These are phyloP conservation scores for Celoporthe dispersa DNA, from an alignment of 2,329 filamentous ascomycete genomes.

Conservation along the genomic window DNA sequence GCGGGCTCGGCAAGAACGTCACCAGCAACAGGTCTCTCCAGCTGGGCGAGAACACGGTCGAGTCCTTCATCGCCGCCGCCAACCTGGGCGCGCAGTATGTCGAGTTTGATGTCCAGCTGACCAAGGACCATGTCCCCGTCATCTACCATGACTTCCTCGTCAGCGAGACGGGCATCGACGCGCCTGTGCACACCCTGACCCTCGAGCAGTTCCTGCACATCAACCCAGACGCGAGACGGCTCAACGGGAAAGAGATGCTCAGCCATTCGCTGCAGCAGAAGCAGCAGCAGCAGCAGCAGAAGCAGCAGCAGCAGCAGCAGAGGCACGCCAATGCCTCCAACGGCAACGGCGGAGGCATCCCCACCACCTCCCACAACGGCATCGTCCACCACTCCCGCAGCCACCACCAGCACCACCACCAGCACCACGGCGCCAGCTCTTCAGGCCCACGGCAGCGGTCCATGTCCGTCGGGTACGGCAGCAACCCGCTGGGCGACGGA, in stretches of 20 bases:
- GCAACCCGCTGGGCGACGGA: conserved; percentile 35
- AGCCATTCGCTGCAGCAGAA: conserved; percentile 39
- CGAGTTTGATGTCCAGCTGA: conserved; percentile 89
- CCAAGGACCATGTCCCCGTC: conserved; percentile 97
- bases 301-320: not conserved
- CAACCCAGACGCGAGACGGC: conserved; percentile 61
- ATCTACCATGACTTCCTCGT: conserved; percentile 99
- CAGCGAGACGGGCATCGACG: conserved; percentile 96
- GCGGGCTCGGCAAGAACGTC: conserved; percentile 88
- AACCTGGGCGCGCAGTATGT: conserved; percentile 83
- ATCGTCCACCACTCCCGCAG: not conserved
- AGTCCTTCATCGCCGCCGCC: conserved; percentile 93
- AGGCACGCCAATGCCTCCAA: not conserved
- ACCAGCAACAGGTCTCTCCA: conserved; percentile 84
- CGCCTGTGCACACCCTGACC: conserved; percentile 92
- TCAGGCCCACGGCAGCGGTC: conserved; percentile 50
- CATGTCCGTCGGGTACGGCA: conserved; percentile 58
- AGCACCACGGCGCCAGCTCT: not conserved
- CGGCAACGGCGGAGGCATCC: not conserved
- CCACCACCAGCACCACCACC: not conserved
- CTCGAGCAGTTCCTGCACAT: conserved; percentile 95
- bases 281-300: conserved; percentile 28
- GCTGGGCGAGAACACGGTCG: conserved; percentile 93
- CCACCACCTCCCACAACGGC: not conserved
- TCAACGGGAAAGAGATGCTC: conserved; percentile 44